These are phyloP conservation scores for Pseudopithomyces maydicus DNA, from an alignment of 2,329 filamentous ascomycete genomes.

Conservation along the genomic window DNA sequence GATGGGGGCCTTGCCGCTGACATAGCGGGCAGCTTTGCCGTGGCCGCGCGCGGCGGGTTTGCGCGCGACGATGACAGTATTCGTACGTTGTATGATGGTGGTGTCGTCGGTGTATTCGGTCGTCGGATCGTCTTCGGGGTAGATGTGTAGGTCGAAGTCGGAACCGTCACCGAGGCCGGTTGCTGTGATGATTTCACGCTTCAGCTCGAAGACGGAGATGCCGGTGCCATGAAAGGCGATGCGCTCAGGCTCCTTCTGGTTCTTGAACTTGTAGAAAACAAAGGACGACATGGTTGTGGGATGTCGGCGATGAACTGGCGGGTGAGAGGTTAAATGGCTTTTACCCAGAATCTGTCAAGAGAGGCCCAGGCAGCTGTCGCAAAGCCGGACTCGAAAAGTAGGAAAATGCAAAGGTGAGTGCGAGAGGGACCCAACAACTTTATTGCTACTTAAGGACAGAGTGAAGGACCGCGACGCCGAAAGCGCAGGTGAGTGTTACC, in stretches of 20 bases:
- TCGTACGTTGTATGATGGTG: slow-evolving; percentile 93
- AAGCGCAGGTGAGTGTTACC: slow-evolving; percentile 10
- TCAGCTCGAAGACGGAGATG: slow-evolving; percentile 97
- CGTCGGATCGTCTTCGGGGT: slow-evolving; percentile 80
- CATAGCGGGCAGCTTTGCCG: slow-evolving; percentile 90
- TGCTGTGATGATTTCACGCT: slow-evolving; percentile 96
- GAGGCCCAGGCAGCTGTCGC: slow-evolving; percentile 8
- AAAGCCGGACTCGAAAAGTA: slow-evolving; percentile 6
- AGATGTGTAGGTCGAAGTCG: slow-evolving; percentile 95
- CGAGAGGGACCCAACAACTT: slow-evolving; percentile 25
- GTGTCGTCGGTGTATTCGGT: slow-evolving; percentile 99
- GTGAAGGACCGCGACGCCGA: slow-evolving; percentile 15
- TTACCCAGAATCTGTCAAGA: slow-evolving; percentile 14
- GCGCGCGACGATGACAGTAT: slow-evolving; percentile 86
- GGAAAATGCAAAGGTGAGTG: slow-evolving; percentile 15
- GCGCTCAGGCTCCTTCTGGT: slow-evolving; percentile 90
- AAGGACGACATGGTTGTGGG: slow-evolving; percentile 77
- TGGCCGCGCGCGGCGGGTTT: slow-evolving; percentile 85
- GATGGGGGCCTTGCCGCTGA: slow-evolving; percentile 92
- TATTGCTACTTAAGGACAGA: slow-evolving; percentile 29
- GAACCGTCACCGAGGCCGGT: slow-evolving; percentile 93
- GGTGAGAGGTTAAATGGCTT: slow-evolving; percentile 17
- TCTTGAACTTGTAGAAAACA: slow-evolving; percentile 99
- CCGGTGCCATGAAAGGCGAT: slow-evolving; percentile 97
- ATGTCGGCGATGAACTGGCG: slow-evolving; percentile 4